Conservation (phyloP, 352 stramenopile species). For the Globisporangium viniferum region DNA sequence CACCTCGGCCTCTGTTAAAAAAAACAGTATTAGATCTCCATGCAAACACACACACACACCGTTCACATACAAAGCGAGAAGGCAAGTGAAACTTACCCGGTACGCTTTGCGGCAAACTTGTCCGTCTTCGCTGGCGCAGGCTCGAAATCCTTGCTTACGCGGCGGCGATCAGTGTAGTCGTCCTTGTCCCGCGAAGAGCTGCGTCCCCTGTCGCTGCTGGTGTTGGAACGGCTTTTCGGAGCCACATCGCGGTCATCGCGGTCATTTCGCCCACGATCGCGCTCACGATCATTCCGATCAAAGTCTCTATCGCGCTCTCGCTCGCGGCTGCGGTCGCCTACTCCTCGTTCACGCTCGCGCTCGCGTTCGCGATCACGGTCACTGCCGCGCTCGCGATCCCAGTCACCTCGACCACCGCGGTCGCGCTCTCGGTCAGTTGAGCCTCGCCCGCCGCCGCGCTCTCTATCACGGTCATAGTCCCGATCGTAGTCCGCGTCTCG, state of each 20-base stretch:
- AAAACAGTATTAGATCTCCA: neutral
- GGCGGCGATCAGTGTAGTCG: conserved; percentile 28
- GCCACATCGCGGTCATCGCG: conserved; percentile 33
- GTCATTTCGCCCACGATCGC: conserved; percentile 28
- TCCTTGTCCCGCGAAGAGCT: conserved; percentile 27
- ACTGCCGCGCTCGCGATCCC: conserved; percentile 23
- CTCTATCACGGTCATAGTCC: conserved; percentile 25
- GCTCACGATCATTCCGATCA: conserved; percentile 23
- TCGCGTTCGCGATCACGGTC: conserved; percentile 34
- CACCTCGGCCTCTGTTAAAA: conserved; percentile 22
- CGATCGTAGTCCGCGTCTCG: conserved; percentile 14
- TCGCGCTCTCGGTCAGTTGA: conserved; percentile 13
- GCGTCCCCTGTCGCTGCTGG: conserved; percentile 24
- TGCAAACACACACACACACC: neutral
- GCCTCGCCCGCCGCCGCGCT: conserved; percentile 5
- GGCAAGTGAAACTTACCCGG: conserved; percentile 17
- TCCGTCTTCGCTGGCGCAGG: conserved; percentile 15
- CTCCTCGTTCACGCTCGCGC: conserved; percentile 28
- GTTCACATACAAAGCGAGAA: neutral
- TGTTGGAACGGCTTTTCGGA: conserved; percentile 28
- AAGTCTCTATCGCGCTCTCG: conserved; percentile 34
- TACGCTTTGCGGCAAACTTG: conserved; percentile 33
- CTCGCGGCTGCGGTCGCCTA: conserved; percentile 25
- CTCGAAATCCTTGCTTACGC: conserved; percentile 46
- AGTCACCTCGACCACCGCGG: conserved; percentile 20